These are phyloP conservation scores for Penicillium sp. DNA, from an alignment of 2,329 filamentous ascomycete genomes.

Conservation along the genomic window DNA sequence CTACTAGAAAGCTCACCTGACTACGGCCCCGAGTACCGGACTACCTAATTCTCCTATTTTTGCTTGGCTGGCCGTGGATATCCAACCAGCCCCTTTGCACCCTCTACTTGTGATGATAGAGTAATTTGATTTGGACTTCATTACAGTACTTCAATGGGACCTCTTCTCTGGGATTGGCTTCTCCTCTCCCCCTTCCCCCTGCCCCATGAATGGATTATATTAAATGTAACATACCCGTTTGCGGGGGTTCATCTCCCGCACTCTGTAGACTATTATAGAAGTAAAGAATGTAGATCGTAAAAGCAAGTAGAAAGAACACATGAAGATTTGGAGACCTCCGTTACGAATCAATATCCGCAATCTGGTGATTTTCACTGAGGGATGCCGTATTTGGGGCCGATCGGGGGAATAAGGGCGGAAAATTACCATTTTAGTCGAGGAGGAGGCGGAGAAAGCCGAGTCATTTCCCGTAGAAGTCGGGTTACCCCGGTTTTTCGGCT, in stretches of 20 bases:
- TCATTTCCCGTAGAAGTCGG: not conserved
- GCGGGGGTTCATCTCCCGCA: not conserved
- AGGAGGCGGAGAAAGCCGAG: not conserved
- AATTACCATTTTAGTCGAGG: not conserved
- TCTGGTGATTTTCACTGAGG: too few relatives aligned
- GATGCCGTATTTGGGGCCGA: not conserved
- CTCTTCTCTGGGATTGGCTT: too few relatives aligned
- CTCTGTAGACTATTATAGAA: not conserved
- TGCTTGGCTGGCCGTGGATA: too few relatives aligned
- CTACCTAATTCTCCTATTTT: too few relatives aligned
- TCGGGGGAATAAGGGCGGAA: not conserved
- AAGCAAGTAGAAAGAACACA: not conserved
- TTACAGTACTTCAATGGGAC: too few relatives aligned
- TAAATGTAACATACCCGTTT: not conserved
- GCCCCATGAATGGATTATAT: not conserved
- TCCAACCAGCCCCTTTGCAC: too few relatives aligned
- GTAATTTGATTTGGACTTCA: too few relatives aligned
- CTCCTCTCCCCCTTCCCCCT: too few relatives aligned
- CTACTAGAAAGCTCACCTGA: too few relatives aligned
- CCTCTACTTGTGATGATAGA: too few relatives aligned
- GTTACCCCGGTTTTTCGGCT: not conserved
- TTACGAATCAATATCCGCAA: not conserved
- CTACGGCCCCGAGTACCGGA: too few relatives aligned
- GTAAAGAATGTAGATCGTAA: not conserved
- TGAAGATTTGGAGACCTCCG: not conserved